Evolutionary conservation across 2,329 filamentous ascomycete species (phyloP).

Genomic region (Pseudocercospora fuligena): DNA sequence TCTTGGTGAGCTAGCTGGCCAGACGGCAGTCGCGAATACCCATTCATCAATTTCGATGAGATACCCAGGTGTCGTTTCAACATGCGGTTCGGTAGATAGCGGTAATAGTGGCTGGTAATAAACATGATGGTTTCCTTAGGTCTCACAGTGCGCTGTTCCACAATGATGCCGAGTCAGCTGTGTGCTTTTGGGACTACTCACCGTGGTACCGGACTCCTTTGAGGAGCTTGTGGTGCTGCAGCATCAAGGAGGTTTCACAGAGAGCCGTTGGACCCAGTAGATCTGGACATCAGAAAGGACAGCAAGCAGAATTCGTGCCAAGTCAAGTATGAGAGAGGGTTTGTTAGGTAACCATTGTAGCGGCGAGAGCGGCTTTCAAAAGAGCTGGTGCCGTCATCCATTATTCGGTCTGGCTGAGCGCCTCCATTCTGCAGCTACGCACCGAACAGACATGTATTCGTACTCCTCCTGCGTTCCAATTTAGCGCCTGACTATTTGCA

Average conservation of each 20-base stretch:
- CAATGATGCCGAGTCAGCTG: background rate
- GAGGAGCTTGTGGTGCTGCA: background rate
- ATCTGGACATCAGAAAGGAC: background rate
- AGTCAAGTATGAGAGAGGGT: background rate
- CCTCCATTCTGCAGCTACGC: background rate
- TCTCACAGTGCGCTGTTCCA: background rate
- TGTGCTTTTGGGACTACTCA: background rate
- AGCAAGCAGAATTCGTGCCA: background rate
- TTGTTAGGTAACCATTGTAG: background rate
- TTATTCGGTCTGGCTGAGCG: conserved; percentile 4
- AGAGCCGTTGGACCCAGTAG: background rate
- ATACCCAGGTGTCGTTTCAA: conserved; percentile 8
- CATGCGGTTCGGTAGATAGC: conserved; percentile 15
- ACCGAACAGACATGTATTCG: background rate
- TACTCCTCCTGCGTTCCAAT: background rate
- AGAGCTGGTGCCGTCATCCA: background rate
- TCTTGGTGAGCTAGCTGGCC: background rate
- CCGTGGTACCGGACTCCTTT: background rate
- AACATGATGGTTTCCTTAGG: conserved; percentile 5
- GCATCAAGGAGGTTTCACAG: background rate
- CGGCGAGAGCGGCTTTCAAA: background rate
- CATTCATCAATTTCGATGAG: conserved; percentile 17
- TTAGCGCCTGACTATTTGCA: background rate
- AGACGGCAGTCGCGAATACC: conserved; percentile 15
- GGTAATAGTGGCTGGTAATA: conserved; percentile 14